phyloP scores from a whole-genome alignment of 805 yeast species.

The Brettanomyces anomalus region DNA sequence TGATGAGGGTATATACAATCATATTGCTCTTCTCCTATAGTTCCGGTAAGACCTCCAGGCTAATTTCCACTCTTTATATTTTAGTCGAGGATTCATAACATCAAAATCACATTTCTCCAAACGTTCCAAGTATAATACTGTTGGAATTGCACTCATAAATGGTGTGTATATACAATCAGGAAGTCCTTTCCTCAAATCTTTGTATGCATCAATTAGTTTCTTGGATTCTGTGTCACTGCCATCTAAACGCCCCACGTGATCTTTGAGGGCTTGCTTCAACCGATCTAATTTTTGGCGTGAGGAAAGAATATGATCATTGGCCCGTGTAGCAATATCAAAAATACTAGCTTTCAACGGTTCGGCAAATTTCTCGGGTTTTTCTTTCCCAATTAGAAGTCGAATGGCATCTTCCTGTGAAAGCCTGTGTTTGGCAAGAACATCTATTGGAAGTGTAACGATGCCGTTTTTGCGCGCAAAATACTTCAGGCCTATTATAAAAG shows the following conservation, averaged over 20 bases:
- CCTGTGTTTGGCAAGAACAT: slow-evolving; percentile 40
- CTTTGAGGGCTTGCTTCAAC: slow-evolving; percentile 29
- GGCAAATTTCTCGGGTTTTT: slow-evolving; percentile 16
- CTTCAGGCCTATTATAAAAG: slow-evolving; percentile 49
- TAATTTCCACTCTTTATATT: slow-evolving; percentile 52
- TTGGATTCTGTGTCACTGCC: slow-evolving; percentile 3
- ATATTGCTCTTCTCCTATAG: slow-evolving; percentile 20
- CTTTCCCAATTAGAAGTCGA: slow-evolving; percentile 37
- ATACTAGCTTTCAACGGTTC: slow-evolving; percentile 45
- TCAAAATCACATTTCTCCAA: slow-evolving; percentile 62
- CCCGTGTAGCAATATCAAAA: slow-evolving; percentile 61
- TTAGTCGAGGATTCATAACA: slow-evolving; percentile 34
- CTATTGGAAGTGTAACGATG: slow-evolving; percentile 54
- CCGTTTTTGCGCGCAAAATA: slow-evolving; percentile 46
- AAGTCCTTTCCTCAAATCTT: slow-evolving; percentile 34
- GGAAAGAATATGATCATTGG: slow-evolving; percentile 72
- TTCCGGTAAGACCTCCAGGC: slow-evolving; percentile 50
- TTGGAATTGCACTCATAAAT: slow-evolving; percentile 58
- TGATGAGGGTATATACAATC: background rate
- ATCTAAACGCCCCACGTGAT: slow-evolving; percentile 15
- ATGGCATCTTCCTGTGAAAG: slow-evolving; percentile 59
- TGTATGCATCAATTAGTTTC: slow-evolving; percentile 1
- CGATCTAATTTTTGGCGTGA: slow-evolving; percentile 48
- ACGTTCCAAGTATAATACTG: slow-evolving; percentile 48
- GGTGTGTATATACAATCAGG: slow-evolving; percentile 66